Conservation (phyloP, 768 basidiomycete species). For the Fomitopsis pulvina region DNA sequence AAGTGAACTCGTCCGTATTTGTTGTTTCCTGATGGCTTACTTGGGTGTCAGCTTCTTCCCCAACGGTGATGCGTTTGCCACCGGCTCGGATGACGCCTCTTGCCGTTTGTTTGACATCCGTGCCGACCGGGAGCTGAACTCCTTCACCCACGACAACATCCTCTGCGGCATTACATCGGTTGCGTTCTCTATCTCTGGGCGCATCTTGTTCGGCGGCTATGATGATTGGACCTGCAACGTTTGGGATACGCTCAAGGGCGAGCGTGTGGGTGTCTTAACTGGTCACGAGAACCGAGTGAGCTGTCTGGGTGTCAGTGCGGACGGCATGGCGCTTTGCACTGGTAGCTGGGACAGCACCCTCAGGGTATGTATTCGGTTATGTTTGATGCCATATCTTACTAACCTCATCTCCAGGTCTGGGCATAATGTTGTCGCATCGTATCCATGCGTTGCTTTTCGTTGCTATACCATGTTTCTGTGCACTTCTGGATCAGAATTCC, state of each 20-base stretch:
- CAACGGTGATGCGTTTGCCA: constrained; percentile 97
- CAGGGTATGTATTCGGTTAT: constrained; percentile 54
- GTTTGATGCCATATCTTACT: too few species aligned
- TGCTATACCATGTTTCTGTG: constrained; percentile 15
- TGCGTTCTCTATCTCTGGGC: constrained; percentile 96
- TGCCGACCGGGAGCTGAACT: constrained; percentile 94
- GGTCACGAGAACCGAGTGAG: constrained; percentile 98
- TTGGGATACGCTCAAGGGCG: constrained; percentile 98
- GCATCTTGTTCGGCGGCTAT: constrained; percentile 96
- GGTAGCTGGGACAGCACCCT: constrained; percentile 98
- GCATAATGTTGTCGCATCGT: constrained; percentile 37
- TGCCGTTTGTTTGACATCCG: constrained; percentile 97
- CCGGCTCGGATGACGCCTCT: constrained; percentile 97
- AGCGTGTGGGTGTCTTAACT: constrained; percentile 93
- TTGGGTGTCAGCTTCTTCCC: constrained; percentile 84
- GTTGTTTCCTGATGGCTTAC: constrained; percentile 6
- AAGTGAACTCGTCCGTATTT: constrained; percentile 29
- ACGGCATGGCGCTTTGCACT: constrained; percentile 98
- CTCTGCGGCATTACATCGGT: constrained; percentile 98
- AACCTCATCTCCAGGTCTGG: constrained; percentile 56
- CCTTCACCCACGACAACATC: constrained; percentile 98
- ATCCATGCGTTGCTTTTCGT: constrained; percentile 12
- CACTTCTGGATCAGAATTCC: constrained; percentile 17
- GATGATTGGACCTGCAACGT: constrained; percentile 99
- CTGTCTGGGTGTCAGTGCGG: constrained; percentile 91